Evolutionary conservation across 1,284 basidiomycete genomes (phyloP).

Genomic region (Microbotryum silenes-acaulis): DNA sequence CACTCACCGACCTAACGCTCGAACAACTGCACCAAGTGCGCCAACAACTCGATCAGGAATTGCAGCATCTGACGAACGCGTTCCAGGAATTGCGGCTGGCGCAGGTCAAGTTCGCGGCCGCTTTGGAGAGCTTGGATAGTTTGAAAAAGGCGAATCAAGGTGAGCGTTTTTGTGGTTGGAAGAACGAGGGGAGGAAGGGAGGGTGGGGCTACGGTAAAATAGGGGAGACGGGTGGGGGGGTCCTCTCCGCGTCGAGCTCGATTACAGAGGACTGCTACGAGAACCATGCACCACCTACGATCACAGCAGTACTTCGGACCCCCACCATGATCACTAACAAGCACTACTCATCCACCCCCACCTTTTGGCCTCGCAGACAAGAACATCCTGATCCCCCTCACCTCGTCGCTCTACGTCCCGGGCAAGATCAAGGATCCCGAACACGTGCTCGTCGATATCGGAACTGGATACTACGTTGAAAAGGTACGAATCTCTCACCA

Average conservation of each 20-base stretch:
- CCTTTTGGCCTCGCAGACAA: slow-evolving; percentile 52
- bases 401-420: slow-evolving; percentile 89
- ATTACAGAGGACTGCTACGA: too few relatives aligned
- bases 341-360: too few relatives aligned
- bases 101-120: slow-evolving; percentile 82
- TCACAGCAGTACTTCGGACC: too few relatives aligned
- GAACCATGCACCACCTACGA: too few relatives aligned
- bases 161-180: slow-evolving; percentile 39
- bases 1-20: slow-evolving; percentile 40
- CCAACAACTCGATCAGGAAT: slow-evolving; percentile 84
- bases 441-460: slow-evolving; percentile 87
- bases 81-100: slow-evolving; percentile 88
- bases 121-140: slow-evolving; percentile 72
- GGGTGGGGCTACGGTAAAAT: too few relatives aligned
- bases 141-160: slow-evolving; percentile 67
- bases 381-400: slow-evolving; percentile 81
- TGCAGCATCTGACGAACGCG: slow-evolving; percentile 83
- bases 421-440: slow-evolving; percentile 76
- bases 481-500: slow-evolving; percentile 53
- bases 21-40: slow-evolving; percentile 75
- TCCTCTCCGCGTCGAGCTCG: too few relatives aligned
- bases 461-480: slow-evolving; percentile 92
- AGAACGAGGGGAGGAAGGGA: not conserved
- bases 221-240: not conserved
- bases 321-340: too few relatives aligned